phyloP scores from a whole-genome alignment of 164 flowering plant species.

The Nymphaea colorata region DNA sequence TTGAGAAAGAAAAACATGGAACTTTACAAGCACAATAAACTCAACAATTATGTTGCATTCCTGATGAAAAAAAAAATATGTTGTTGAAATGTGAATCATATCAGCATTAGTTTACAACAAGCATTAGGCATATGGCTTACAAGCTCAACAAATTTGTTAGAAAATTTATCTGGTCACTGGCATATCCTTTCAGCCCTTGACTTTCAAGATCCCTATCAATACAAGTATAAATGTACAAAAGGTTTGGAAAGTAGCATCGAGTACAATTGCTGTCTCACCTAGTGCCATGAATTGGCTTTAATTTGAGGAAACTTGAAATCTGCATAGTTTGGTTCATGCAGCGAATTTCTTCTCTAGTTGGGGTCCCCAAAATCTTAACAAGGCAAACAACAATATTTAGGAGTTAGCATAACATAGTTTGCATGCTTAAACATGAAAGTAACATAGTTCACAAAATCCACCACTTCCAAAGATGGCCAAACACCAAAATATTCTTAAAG shows the following conservation, averaged over 20 bases:
- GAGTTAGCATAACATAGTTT: not conserved
- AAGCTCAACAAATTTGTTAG: slow-evolving; percentile 77
- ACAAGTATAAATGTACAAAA: not conserved
- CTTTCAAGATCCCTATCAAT: slow-evolving; percentile 71
- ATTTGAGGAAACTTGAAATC: slow-evolving; percentile 1
- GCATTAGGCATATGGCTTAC: slow-evolving; percentile 50
- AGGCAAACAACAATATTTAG: not conserved
- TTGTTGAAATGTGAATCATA: too few species aligned
- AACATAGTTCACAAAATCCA: not conserved
- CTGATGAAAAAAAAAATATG: too few species aligned
- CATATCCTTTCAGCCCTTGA: slow-evolving; percentile 87
- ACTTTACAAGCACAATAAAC: too few species aligned
- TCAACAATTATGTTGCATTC: too few species aligned
- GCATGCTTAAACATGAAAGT: not conserved
- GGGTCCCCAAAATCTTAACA: not conserved
- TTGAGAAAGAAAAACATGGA: too few species aligned
- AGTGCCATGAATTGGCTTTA: slow-evolving; percentile 22
- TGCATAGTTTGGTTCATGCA: slow-evolving; percentile 2
- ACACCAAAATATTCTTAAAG: too few species aligned
- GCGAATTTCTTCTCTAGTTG: not conserved
- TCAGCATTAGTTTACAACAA: too few species aligned
- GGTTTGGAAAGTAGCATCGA: too few species aligned
- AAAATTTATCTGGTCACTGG: slow-evolving; percentile 73
- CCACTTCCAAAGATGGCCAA: too few species aligned
- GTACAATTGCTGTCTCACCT: slow-evolving; percentile 20